Percentiles rank a stretch among this genome's conserved stretches.
phyloP scores from a whole-genome alignment of 106 monocot genomes.

The Dioscorea zingiberensis region DNA sequence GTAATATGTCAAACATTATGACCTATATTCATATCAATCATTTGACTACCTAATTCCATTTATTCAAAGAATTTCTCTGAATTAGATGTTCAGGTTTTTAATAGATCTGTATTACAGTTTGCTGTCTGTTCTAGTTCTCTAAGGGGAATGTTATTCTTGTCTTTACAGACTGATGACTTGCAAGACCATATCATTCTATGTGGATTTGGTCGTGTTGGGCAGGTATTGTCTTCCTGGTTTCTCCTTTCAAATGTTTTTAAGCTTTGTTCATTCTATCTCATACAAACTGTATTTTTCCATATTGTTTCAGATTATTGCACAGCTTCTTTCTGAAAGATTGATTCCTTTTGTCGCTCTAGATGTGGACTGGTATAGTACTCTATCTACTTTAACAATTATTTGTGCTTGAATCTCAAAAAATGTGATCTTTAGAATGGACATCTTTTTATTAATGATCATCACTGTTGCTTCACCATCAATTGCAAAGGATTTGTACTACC shows the following conservation, averaged over 20 bases:
- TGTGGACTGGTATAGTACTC: slow-evolving; percentile 67
- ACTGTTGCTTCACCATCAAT: no score
- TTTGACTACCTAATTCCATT: no score
- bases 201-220: slow-evolving; percentile 98
- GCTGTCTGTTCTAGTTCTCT: no score
- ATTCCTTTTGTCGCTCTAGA: slow-evolving; percentile 99
- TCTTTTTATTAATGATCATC: no score
- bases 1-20: no score
- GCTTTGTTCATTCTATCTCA: not conserved
- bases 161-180: slow-evolving; percentile 84
- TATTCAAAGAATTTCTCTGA: no score
- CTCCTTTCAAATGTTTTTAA: not conserved
- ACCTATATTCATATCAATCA: no score
- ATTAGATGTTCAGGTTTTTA: no score
- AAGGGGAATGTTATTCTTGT: not conserved
- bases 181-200: slow-evolving; percentile 99
- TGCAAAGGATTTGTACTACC: no score
- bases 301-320: slow-evolving; percentile 76
- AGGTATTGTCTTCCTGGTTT: slow-evolving; percentile 40
- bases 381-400: not conserved
- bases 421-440: no score
- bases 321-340: slow-evolving; percentile 97
- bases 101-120: no score
- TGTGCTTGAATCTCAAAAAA: no score
- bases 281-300: slow-evolving; percentile 2